Evolutionary conservation across 2,329 filamentous ascomycete genomes (phyloP).

Genomic region (Orbilia brochopaga): DNA sequence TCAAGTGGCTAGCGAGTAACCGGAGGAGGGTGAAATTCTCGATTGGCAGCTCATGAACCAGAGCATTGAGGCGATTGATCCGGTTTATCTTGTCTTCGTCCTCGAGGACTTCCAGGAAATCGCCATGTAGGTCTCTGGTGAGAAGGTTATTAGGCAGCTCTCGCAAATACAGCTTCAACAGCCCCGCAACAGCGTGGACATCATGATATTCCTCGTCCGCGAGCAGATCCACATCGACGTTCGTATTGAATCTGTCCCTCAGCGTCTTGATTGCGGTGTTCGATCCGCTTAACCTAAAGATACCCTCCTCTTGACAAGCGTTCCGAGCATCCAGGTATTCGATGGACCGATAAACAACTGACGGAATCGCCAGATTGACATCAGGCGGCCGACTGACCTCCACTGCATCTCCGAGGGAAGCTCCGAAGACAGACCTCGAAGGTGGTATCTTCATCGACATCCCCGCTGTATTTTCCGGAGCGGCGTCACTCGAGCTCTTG

Average conservation of each 20-base stretch:
- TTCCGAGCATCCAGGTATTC: slow-evolving; percentile 87
- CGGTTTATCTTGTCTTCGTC: slow-evolving; percentile 77
- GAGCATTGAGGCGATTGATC: slow-evolving; percentile 73
- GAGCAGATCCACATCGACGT: slow-evolving; percentile 88
- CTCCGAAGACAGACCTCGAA: slow-evolving; percentile 72
- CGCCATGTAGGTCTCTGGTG: slow-evolving; percentile 84
- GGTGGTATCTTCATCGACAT: slow-evolving; percentile 51
- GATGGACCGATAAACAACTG: slow-evolving; percentile 93
- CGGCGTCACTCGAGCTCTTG: slow-evolving; percentile 68
- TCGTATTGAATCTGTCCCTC: slow-evolving; percentile 87
- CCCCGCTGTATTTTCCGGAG: slow-evolving; percentile 20
- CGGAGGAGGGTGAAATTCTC: slow-evolving; percentile 81
- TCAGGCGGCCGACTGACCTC: slow-evolving; percentile 76
- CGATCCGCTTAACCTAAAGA: slow-evolving; percentile 95
- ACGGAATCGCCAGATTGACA: slow-evolving; percentile 77
- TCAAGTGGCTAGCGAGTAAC: slow-evolving; percentile 84
- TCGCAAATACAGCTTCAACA: slow-evolving; percentile 91
- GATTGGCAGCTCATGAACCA: slow-evolving; percentile 79
- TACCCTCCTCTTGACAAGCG: slow-evolving; percentile 85
- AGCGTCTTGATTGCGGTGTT: slow-evolving; percentile 91
- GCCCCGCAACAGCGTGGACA: slow-evolving; percentile 90
- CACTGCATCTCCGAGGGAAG: slow-evolving; percentile 83
- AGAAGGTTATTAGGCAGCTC: slow-evolving; percentile 90
- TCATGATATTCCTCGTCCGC: slow-evolving; percentile 86
- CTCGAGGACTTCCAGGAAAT: slow-evolving; percentile 86